Conservation (phyloP, 345 rosid species). For the Gossypium mustelinum region DNA sequence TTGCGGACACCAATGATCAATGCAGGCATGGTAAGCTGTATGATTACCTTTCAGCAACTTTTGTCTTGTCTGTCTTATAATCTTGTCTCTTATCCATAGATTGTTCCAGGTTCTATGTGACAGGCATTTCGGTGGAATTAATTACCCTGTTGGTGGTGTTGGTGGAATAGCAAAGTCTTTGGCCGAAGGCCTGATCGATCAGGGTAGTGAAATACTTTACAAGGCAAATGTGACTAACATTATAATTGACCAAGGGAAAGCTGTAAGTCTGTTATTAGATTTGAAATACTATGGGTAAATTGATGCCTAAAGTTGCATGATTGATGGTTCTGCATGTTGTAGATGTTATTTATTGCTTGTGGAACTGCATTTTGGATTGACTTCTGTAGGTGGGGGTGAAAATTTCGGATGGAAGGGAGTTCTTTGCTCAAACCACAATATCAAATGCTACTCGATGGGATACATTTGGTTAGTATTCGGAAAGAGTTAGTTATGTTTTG, state of each 20-base stretch:
- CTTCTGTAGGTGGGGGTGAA: slow-evolving; percentile 72
- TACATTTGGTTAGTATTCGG: slow-evolving; percentile 73
- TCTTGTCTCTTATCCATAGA: slow-evolving; percentile 12
- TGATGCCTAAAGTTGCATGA: slow-evolving; percentile 7
- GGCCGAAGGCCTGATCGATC: slow-evolving; percentile 69
- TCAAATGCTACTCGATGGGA: slow-evolving; percentile 99
- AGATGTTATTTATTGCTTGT: slow-evolving; percentile 11
- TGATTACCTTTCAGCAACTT: slow-evolving; percentile 2
- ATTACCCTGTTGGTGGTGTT: slow-evolving; percentile 93
- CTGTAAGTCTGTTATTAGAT: slow-evolving; percentile 49
- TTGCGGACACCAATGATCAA: slow-evolving; percentile 92
- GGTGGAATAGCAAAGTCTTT: slow-evolving; percentile 88
- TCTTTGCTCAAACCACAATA: slow-evolving; percentile 67
- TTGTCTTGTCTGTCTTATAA: slow-evolving; percentile 5
- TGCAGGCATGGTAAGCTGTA: slow-evolving; percentile 76
- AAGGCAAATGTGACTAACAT: slow-evolving; percentile 72
- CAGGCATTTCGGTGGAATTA: slow-evolving; percentile 95
- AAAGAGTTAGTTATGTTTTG: background rate
- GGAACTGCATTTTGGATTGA: background rate
- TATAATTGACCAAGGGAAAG: slow-evolving; percentile 72
- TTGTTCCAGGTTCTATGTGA: slow-evolving; percentile 81
- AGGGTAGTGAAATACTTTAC: slow-evolving; percentile 82
- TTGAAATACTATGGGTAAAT: background rate
- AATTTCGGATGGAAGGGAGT: slow-evolving; percentile 80
- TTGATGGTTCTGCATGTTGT: background rate